Conservation (phyloP, 179 eudicot species). For the Heliamphora pulchella region DNA sequence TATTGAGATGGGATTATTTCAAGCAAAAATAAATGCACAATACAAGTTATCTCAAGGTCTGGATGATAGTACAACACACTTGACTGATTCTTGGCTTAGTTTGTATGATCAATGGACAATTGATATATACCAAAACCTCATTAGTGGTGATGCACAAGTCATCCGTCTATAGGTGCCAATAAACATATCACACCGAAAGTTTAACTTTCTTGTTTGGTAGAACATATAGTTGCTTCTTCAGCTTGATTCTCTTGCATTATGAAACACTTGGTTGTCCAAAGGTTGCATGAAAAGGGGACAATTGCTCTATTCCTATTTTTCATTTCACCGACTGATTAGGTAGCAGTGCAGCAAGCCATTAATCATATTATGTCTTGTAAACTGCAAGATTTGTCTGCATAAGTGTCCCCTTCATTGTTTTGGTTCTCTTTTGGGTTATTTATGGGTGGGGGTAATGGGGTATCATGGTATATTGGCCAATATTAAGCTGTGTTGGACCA, state of each 20-base stretch:
- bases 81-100: too few relatives aligned
- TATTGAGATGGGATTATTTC: too few relatives aligned
- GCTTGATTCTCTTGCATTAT: constrained; percentile 1
- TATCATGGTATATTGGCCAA: neutral
- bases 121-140: neutral
- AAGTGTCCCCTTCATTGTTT: neutral
- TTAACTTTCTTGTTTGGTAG: neutral
- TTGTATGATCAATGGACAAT: neutral
- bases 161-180: neutral
- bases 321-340: neutral
- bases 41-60: too few relatives aligned
- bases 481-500: neutral
- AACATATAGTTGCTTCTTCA: neutral
- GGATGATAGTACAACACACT: too few relatives aligned
- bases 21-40: too few relatives aligned
- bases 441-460: neutral
- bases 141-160: neutral
- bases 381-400: neutral
- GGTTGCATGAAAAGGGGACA: too few relatives aligned
- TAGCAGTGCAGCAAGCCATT: neutral
- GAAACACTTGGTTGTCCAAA: neutral
- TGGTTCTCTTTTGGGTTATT: neutral
- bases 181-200: neutral
- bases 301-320: neutral
- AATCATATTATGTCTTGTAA: neutral